Percentiles rank a stretch among this genome's conserved stretches.
Evolutionary conservation across 768 basidiomycete genomes (phyloP).

Genomic region (Auricularia cornea): DNA sequence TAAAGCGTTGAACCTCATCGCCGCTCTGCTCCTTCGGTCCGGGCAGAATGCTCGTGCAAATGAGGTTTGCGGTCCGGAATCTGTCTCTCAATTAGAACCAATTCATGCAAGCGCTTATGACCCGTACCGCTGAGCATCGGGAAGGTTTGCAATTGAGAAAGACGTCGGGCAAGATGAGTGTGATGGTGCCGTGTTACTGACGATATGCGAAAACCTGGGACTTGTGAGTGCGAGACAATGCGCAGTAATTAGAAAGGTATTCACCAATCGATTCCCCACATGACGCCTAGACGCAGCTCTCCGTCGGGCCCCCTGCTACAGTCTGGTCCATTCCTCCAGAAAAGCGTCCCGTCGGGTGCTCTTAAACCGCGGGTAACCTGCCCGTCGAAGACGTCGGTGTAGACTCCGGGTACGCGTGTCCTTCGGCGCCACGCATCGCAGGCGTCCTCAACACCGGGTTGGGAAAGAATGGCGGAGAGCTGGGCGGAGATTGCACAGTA

Average conservation of each 20-base stretch:
- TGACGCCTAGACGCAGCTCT: no score
- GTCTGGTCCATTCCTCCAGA: slow-evolving; percentile 19
- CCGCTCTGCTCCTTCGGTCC: slow-evolving; percentile 21
- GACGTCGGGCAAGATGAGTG: slow-evolving; percentile 29
- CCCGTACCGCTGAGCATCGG: background rate
- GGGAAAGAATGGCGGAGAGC: no score
- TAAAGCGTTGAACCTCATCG: slow-evolving; percentile 21
- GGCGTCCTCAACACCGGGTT: no score
- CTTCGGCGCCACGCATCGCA: background rate
- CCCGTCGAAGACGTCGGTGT: slow-evolving; percentile 23
- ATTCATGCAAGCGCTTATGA: no score
- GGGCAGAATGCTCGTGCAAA: slow-evolving; percentile 19
- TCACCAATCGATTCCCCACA: no score
- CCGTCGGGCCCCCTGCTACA: no score
- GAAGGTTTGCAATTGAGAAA: slow-evolving; percentile 25
- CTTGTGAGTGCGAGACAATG: no score
- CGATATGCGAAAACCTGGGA: no score
- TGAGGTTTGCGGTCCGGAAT: slow-evolving; percentile 19
- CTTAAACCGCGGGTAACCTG: slow-evolving; percentile 15
- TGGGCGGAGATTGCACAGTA: background rate
- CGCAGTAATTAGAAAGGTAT: no score
- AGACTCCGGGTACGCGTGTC: slow-evolving; percentile 7
- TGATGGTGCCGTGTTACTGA: slow-evolving; percentile 27
- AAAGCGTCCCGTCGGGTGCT: slow-evolving; percentile 17
- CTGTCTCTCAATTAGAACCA: no score